A percentile compares a stretch with the other conserved stretches of the same genome.
Evolutionary conservation across 306 rosid species (phyloP).

Genomic region (Hippophae gyantsensis): DNA sequence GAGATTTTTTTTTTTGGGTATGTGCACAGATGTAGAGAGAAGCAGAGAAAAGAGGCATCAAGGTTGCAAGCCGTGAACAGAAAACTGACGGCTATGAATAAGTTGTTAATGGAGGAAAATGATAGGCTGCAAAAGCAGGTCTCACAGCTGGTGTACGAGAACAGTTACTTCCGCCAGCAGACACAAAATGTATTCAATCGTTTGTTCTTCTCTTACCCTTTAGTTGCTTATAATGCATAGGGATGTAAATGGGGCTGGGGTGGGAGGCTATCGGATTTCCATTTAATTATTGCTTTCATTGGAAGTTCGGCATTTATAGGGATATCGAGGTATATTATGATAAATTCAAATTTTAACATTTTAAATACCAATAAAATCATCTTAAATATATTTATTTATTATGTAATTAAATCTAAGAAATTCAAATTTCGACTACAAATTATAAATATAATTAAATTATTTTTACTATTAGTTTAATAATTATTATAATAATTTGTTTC

Average conservation of each 20-base stretch:
- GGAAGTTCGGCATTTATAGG: too few species aligned
- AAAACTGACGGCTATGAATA: conserved; percentile 94
- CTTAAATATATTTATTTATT: too few species aligned
- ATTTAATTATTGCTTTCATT: too few species aligned
- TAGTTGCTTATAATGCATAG: too few species aligned
- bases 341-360: too few species aligned
- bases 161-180: conserved; percentile 89
- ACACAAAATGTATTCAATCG: conserved; percentile 55
- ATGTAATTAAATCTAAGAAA: too few species aligned
- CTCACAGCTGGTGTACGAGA: conserved; percentile 85
- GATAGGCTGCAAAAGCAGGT: conserved; percentile 97
- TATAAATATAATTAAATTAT: too few species aligned
- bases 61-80: conserved; percentile 85
- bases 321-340: too few species aligned
- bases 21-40: conserved; percentile 81
- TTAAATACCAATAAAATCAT: too few species aligned
- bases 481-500: too few species aligned
- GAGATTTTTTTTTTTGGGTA: neutral
- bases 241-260: neutral
- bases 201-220: neutral
- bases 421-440: too few species aligned
- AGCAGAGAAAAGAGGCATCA: conserved; percentile 90
- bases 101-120: conserved; percentile 92
- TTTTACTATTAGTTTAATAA: too few species aligned
- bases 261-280: neutral